Conservation (phyloP, 352 stramenopile genomes). For the Halophytophthora batemanensis region DNA sequence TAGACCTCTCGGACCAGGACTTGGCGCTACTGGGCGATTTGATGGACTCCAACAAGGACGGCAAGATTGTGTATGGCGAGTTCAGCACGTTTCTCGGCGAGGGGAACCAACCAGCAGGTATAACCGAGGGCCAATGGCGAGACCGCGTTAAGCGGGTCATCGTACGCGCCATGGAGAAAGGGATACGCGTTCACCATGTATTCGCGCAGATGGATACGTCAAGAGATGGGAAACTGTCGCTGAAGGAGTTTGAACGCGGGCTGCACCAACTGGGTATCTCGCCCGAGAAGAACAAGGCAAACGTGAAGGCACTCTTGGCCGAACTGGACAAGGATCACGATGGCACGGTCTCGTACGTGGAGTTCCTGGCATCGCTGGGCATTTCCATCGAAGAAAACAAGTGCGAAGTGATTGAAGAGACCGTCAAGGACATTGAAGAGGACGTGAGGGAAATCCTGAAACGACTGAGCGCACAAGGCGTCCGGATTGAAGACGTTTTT, state of each 20-base stretch:
- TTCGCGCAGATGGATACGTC: conserved; percentile 65
- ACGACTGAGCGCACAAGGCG: conserved; percentile 40
- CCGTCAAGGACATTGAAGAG: conserved; percentile 40
- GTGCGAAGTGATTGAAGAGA: conserved; percentile 39
- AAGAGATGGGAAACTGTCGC: conserved; percentile 55
- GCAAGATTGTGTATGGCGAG: conserved; percentile 39
- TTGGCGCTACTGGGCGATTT: conserved; percentile 25
- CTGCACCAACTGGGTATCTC: conserved; percentile 52
- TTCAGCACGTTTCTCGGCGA: conserved; percentile 33
- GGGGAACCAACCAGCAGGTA: conserved; percentile 11
- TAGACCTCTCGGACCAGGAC: conserved; percentile 36
- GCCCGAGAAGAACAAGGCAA: conserved; percentile 24
- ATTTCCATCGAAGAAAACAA: conserved; percentile 45
- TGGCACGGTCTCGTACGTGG: conserved; percentile 67
- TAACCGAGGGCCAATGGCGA: conserved; percentile 22
- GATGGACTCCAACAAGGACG: conserved; percentile 51
- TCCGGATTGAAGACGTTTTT: conserved; percentile 63
- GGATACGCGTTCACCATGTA: conserved; percentile 54
- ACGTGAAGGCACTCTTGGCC: conserved; percentile 38
- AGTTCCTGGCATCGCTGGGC: conserved; percentile 71
- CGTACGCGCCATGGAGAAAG: conserved; percentile 48
- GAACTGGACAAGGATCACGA: conserved; percentile 62
- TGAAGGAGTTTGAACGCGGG: conserved; percentile 47
- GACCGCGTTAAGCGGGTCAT: conserved; percentile 60
- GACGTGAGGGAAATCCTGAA: conserved; percentile 44